Evolutionary conservation across 768 basidiomycete species (phyloP), one percentile per base, ranked within the genome.

Genomic region (Mycena latifolia): DNA sequence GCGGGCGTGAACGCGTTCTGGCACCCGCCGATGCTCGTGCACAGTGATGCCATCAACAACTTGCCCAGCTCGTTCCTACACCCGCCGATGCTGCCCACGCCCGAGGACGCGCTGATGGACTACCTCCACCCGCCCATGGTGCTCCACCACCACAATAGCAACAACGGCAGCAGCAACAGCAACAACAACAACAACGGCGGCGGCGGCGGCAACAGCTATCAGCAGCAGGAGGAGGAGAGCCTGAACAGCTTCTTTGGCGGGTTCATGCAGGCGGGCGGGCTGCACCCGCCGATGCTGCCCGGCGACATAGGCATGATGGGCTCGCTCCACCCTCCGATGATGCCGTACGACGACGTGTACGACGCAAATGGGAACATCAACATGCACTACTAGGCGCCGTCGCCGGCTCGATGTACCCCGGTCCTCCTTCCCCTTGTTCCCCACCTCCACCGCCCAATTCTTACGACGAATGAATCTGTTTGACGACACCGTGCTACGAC

Each of bases 11-110:
- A 85, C 67, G 86, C 89, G 10, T 90, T 91, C 71, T 93, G 92
- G 91, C 92, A 94, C 76, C 91, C 92, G 3, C 89, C 92, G 12
- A 90, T 91, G 85, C 82, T 91, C 69, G 80, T 86, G 5, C 86
- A 87, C 67, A 74, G 69, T 33, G n/a, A 43, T 74, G 77, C 46
- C 37, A 52, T 35, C 78, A 79, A 14, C 28, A 79, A 83, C 60
- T 88, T 88, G 5, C 86, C 86, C 1, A 81, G 84, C 22, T 53
- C 18, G 17, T 74, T 88, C 43, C 82, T 89, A 66, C 92, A 93
- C 65, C 91, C 92, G 11, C 89, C 90, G 3, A 90, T 92, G 90
- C 81, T 90, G 3, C 86, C 87, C 0, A 75, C 79, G 0, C 27
- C 78, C 6, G 88, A 88, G 35, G 90, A 92, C 60, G 85, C 86